phyloP scores from a whole-genome alignment of 108 stramenopile species.

The Chaetoceros muelleri region DNA sequence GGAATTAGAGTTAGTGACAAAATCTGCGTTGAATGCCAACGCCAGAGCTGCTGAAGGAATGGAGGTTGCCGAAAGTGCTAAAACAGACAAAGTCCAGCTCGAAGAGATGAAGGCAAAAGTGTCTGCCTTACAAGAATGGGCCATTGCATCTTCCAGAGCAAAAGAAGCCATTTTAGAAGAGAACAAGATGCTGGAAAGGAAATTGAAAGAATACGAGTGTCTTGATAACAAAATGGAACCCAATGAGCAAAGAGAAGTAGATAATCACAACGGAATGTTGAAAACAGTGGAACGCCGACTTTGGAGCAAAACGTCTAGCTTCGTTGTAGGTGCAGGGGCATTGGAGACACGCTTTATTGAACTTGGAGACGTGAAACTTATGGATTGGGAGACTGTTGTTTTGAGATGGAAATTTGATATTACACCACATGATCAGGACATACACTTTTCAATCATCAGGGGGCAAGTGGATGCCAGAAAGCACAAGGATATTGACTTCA shows the following conservation, averaged over 20 bases:
- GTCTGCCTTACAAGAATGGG: slow-evolving; percentile 79
- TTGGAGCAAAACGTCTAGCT: slow-evolving; percentile 41
- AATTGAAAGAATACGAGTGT: slow-evolving; percentile 27
- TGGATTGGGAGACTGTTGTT: slow-evolving; percentile 37
- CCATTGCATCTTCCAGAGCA: slow-evolving; percentile 67
- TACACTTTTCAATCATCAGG: slow-evolving; percentile 68
- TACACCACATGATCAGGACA: slow-evolving; percentile 45
- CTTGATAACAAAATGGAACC: too few relatives aligned
- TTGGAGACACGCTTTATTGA: slow-evolving; percentile 29
- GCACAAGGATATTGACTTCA: slow-evolving; percentile 39
- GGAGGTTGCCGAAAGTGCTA: slow-evolving; percentile 46
- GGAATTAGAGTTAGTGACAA: slow-evolving; percentile 74
- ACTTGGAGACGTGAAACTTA: slow-evolving; percentile 29
- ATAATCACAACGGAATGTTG: neutral
- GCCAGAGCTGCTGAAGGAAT: slow-evolving; percentile 55
- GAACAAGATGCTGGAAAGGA: slow-evolving; percentile 48
- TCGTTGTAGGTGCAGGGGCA: slow-evolving; percentile 77
- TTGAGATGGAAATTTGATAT: slow-evolving; percentile 84
- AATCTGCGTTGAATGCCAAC: slow-evolving; percentile 55
- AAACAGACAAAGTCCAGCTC: slow-evolving; percentile 58
- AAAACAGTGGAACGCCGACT: slow-evolving; percentile 26
- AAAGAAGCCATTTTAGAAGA: slow-evolving; percentile 56
- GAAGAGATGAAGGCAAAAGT: slow-evolving; percentile 70
- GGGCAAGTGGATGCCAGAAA: slow-evolving; percentile 42
- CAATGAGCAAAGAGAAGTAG: slow-evolving; percentile 5